phyloP scores from a whole-genome alignment of 768 basidiomycete genomes.

The Cyathus striatus region DNA sequence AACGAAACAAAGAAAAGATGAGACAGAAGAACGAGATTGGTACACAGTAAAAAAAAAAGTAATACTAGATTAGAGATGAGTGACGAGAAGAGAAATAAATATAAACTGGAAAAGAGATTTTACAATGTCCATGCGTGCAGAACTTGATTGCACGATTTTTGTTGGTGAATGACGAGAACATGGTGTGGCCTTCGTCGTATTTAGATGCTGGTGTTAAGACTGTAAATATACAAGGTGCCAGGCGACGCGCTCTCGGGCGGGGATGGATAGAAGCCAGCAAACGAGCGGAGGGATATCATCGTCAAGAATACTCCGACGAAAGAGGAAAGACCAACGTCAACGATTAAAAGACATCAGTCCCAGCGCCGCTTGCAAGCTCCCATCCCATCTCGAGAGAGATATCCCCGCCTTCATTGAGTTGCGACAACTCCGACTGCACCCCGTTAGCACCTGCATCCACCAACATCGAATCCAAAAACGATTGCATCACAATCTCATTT shows the following conservation, averaged over 20 bases:
- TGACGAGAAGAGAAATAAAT: constrained; percentile 11
- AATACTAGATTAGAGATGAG: constrained; percentile 12
- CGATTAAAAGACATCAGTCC: constrained; percentile 14
- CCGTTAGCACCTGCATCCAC: constrained; percentile 21
- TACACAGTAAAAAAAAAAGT: constrained; percentile 22
- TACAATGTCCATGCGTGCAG: constrained; percentile 11
- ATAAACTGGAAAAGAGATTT: constrained; percentile 11
- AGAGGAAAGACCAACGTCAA: background rate
- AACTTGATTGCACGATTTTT: constrained; percentile 2
- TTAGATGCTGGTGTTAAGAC: background rate
- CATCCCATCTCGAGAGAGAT: background rate
- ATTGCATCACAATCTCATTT: constrained; percentile 56
- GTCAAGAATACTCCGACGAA: background rate
- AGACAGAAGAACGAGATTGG: constrained; percentile 3
- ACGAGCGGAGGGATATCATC: background rate
- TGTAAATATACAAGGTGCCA: background rate
- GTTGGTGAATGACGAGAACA: constrained; percentile 4
- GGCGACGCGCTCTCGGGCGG: background rate
- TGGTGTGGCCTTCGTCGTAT: constrained; percentile 5
- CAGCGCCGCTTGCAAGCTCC: constrained; percentile 7
- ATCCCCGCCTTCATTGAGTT: background rate
- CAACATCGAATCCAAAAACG: constrained; percentile 46
- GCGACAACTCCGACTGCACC: constrained; percentile 3
- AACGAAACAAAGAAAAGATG: constrained; percentile 2
- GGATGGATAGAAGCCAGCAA: background rate